Base-by-base conservation (phyloP, 805 yeast genomes). In the Ogataea saltuana region DNA sequence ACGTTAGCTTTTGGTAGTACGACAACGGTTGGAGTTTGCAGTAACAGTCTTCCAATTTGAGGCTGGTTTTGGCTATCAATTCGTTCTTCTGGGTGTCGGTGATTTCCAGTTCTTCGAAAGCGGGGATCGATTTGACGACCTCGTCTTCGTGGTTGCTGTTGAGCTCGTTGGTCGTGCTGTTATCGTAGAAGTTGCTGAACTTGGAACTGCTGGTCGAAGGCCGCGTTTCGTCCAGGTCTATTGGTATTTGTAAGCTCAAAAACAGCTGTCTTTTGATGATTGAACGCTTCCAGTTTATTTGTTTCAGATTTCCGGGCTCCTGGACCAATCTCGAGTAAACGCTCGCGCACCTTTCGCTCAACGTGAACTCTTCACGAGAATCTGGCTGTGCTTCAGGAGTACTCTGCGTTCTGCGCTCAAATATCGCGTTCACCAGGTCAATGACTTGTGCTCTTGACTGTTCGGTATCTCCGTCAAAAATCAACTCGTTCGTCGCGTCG, bases 271-370 rank as follows among this genome's bases (percentile, higher is more conserved):
- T 76, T 39, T 89, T 75, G 18, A 85, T 72, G 15, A 80, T 70
- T 57, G 86, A 82, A 41, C 73, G 73, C 32, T 74, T 75, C 95
- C 95, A 88, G 46, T 81, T 81, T 13, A 81, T 73, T 1, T 83
- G 85, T 21, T 72, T 72, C 25, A 78, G 60, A 37, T 72, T 70
- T 0, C 81, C 79, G 12, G 64, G 60, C 16, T 59, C 60, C 32
- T 60, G 60, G 2, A 53, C 43, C 13, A 64, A 44, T 29, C 61
- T 49, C 9, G 48, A 40, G 39, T 54, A 58, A 6, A 64, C 49
- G 12, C 49, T 50, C 5, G 25, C 19, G 18, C 61, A 53, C 46
- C 69, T 46, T 11, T 54, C 59, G 27, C 52, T 47, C 27, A 64
- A 40, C 7, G 41, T 23, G 19, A 52, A 52, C 12, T 29, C 26